Evolutionary conservation across 2,329 filamentous ascomycete species (phyloP).

Genomic region (Remersonia thermophila): DNA sequence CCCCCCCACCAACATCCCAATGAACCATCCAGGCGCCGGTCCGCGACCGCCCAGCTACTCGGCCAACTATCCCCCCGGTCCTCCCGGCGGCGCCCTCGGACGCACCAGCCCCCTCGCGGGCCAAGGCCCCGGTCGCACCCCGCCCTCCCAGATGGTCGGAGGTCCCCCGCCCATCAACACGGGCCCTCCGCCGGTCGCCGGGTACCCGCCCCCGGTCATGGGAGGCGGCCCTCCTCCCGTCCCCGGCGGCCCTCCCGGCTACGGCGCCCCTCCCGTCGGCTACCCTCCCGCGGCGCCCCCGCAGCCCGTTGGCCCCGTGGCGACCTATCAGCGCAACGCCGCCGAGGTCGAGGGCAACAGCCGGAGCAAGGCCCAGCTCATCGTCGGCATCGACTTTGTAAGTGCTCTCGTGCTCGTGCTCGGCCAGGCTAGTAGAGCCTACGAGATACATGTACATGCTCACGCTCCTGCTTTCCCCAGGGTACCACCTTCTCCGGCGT

Average conservation of each 20-base stretch:
- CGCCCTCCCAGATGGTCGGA: conserved; percentile 48
- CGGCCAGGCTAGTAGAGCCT: no score
- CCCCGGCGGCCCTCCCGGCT: conserved; percentile 34
- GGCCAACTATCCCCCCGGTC: conserved; percentile 39
- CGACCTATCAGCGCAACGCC: conserved; percentile 29
- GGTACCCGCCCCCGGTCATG: conserved; percentile 46
- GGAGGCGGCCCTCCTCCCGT: conserved; percentile 30
- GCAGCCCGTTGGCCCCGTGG: conserved; percentile 22
- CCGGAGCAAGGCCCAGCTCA: conserved; percentile 89
- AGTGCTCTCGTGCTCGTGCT: conserved; percentile 23
- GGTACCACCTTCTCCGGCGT: conserved; percentile 97
- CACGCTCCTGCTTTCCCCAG: conserved; percentile 32
- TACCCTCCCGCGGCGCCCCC: conserved; percentile 33
- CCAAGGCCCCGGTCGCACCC: conserved; percentile 39
- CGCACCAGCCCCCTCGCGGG: conserved; percentile 41
- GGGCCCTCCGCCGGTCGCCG: conserved; percentile 38
- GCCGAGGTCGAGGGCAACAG: conserved; percentile 78
- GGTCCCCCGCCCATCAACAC: conserved; percentile 58
- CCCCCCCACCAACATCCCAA: conserved; percentile 37
- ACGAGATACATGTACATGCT: no score
- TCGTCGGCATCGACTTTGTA: conserved; percentile 98
- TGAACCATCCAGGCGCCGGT: conserved; percentile 50
- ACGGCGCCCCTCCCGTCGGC: conserved; percentile 32
- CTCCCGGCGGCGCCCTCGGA: conserved; percentile 34
- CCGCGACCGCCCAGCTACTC: conserved; percentile 53